phyloP scores from a whole-genome alignment of 805 yeast genomes.

The Peterozyma xylosa region DNA sequence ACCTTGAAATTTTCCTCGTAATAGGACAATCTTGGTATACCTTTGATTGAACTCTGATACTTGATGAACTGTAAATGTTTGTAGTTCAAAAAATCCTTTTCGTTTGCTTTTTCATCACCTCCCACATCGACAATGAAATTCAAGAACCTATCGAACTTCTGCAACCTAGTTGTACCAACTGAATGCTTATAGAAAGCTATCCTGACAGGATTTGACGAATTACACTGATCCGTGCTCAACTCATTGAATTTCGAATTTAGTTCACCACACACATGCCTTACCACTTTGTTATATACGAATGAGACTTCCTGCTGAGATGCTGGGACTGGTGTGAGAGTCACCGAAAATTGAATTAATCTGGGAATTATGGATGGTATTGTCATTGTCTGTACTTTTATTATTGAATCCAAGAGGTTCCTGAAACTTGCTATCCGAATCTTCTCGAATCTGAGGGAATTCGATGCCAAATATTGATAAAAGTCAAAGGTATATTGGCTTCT shows the following conservation, averaged over 20 bases:
- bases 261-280: background rate
- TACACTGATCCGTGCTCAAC: background rate
- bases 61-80: background rate
- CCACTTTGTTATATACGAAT: constrained; percentile 4
- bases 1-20: background rate
- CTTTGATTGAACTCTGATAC: constrained; percentile 1
- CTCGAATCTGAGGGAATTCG: background rate
- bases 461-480: background rate
- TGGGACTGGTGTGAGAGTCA: constrained; percentile 3
- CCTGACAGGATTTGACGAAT: background rate
- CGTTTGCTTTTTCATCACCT: background rate
- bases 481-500: no score
- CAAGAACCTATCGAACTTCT: constrained; percentile 3
- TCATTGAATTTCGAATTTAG: background rate
- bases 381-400: no score
- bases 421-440: background rate
- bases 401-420: no score
- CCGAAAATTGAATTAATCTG: constrained; percentile 4
- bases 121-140: constrained; percentile 2
- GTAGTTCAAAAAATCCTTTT: background rate
- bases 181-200: constrained; percentile 3
- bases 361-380: no score
- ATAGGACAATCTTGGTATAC: background rate
- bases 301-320: constrained; percentile 4
- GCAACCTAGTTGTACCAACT: background rate